These are phyloP conservation scores for Dothidotthia symphoricarpi DNA, from an alignment of 2,329 filamentous ascomycete species.

Conservation along the genomic window DNA sequence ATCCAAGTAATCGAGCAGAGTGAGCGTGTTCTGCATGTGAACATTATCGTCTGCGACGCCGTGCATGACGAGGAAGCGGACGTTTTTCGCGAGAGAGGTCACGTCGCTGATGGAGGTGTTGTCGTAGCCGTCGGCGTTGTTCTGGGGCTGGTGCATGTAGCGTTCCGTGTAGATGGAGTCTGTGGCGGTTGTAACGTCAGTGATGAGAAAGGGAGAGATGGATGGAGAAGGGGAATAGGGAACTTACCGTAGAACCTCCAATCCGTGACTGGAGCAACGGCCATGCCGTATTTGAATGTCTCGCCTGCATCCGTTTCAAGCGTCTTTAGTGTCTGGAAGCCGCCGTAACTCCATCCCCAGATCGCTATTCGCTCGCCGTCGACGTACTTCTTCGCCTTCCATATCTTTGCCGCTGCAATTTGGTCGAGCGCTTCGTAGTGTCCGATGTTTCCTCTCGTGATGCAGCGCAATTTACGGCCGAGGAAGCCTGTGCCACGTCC, in stretches of 20 bases:
- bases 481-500: slow-evolving; percentile 89
- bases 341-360: slow-evolving; percentile 98
- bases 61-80: slow-evolving; percentile 93
- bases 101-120: slow-evolving; percentile 73
- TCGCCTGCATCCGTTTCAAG: slow-evolving; percentile 84
- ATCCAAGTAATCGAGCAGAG: slow-evolving; percentile 82
- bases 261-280: slow-evolving; percentile 96
- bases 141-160: slow-evolving; percentile 93
- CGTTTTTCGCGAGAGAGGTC: slow-evolving; percentile 68
- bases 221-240: not conserved
- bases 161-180: slow-evolving; percentile 92
- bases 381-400: slow-evolving; percentile 77
- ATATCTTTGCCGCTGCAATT: slow-evolving; percentile 83
- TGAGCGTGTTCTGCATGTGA: slow-evolving; percentile 91
- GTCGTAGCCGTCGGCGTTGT: slow-evolving; percentile 75
- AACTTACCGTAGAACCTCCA: slow-evolving; percentile 79
- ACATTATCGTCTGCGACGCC: slow-evolving; percentile 97
- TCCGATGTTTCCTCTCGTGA: slow-evolving; percentile 80
- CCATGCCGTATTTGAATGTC: slow-evolving; percentile 96
- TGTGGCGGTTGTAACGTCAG: slow-evolving; percentile 13
- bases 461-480: slow-evolving; percentile 77
- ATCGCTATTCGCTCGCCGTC: slow-evolving; percentile 82
- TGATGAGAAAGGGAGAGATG: not conserved
- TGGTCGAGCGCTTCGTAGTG: slow-evolving; percentile 85
- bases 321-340: slow-evolving; percentile 92